A percentile compares a stretch with the other conserved stretches of the same genome.
phyloP scores from a whole-genome alignment of 2,329 filamentous ascomycete species.

The Fusarium citri region DNA sequence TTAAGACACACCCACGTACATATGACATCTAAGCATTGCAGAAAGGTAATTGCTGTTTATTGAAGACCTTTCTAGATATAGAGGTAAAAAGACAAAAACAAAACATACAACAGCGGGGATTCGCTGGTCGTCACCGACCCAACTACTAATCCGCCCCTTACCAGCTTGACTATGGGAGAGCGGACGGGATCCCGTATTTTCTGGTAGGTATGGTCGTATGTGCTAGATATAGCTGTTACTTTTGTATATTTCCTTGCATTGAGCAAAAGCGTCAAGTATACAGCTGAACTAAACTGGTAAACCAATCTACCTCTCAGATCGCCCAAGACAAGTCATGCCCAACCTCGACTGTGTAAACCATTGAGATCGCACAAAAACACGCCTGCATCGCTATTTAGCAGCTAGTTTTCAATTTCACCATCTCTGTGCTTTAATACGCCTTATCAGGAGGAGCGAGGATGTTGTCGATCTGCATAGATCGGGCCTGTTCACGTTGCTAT shows the following conservation, averaged over 20 bases:
- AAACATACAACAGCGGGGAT: neutral
- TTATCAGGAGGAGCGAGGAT: too few relatives aligned
- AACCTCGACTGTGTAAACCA: too few relatives aligned
- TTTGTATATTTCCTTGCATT: too few relatives aligned
- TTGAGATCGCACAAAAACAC: too few relatives aligned
- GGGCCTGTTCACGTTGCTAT: neutral
- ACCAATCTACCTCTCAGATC: too few relatives aligned
- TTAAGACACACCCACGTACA: neutral
- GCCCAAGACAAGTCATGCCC: too few relatives aligned
- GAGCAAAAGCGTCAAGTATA: too few relatives aligned
- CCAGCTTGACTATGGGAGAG: neutral
- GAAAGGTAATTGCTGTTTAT: neutral
- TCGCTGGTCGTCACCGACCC: neutral
- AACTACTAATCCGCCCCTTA: neutral
- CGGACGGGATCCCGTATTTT: neutral
- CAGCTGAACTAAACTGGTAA: too few relatives aligned
- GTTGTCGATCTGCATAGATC: neutral
- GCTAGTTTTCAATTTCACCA: too few relatives aligned
- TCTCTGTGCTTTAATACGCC: too few relatives aligned
- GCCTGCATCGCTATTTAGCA: too few relatives aligned
- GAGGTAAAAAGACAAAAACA: neutral
- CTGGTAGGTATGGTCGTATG: neutral
- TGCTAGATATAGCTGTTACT: neutral
- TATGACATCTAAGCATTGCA: neutral
- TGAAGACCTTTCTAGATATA: neutral